Evolutionary conservation across 2,329 filamentous ascomycete species (phyloP).

Genomic region (Botrytis aclada): DNA sequence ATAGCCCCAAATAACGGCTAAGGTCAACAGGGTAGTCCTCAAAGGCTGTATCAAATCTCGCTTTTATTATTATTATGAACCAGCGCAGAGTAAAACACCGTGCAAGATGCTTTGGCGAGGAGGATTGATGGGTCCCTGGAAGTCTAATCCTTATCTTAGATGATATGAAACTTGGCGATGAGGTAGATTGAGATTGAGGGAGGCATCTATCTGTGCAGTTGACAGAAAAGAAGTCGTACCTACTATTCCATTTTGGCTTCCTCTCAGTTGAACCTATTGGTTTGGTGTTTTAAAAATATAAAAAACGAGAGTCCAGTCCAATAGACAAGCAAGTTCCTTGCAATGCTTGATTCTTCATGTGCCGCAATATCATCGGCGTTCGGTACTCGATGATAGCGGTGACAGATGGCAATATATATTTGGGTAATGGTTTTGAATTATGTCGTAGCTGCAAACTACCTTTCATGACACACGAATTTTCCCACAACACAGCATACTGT

Average conservation of each 20-base stretch:
- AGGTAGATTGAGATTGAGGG: neutral
- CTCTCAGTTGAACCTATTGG: neutral
- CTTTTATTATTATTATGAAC: constrained; percentile 12
- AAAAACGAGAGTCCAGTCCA: neutral
- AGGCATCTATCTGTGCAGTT: neutral
- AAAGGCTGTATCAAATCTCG: neutral
- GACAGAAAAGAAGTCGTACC: neutral
- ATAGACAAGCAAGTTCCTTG: neutral
- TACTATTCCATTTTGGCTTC: neutral
- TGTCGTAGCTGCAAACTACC: neutral
- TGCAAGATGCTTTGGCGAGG: constrained; percentile 13
- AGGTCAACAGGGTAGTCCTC: neutral
- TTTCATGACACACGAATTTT: neutral
- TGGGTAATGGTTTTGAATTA: neutral
- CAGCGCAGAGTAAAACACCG: neutral
- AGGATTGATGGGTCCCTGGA: constrained; percentile 1
- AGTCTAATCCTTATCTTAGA: constrained; percentile 5
- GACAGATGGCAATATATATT: constrained; percentile 4
- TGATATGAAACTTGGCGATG: neutral
- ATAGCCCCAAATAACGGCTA: neutral
- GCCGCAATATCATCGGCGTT: neutral
- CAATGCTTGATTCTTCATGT: neutral
- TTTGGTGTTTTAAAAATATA: neutral
- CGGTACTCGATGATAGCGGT: constrained; percentile 7
- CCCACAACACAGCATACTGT: neutral